Evolutionary conservation across 169 alveolate genomes (phyloP).

Genomic region (Theileria sp.): DNA sequence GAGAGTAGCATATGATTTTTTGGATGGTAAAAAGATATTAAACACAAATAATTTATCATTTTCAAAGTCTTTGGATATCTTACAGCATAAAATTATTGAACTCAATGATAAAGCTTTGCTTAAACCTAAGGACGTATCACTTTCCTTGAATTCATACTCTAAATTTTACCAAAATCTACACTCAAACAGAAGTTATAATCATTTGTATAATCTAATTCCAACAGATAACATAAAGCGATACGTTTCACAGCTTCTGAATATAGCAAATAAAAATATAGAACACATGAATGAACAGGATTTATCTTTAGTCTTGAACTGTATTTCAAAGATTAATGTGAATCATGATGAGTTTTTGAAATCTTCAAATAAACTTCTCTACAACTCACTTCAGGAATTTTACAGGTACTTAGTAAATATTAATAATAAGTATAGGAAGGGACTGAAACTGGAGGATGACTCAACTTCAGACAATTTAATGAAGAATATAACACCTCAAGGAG

Average conservation of each 20-base stretch:
- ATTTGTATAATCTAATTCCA: neutral
- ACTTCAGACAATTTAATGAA: constrained; percentile 32
- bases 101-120: constrained; percentile 21
- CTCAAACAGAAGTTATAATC: constrained; percentile 5
- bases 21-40: neutral
- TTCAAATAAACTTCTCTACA: constrained; percentile 24
- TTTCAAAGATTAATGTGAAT: constrained; percentile 32
- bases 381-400: constrained; percentile 22
- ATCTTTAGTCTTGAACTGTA: constrained; percentile 54
- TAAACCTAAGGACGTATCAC: constrained; percentile 42
- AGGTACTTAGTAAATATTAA: neutral
- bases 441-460: neutral
- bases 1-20: constrained; percentile 25
- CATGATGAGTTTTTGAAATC: constrained; percentile 24
- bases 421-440: neutral
- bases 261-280: constrained; percentile 21
- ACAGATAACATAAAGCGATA: constrained; percentile 1
- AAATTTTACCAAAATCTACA: constrained; percentile 33
- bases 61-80: constrained; percentile 3
- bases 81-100: constrained; percentile 21
- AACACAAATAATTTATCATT: constrained; percentile 13
- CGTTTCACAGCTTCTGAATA: constrained; percentile 33
- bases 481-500: constrained; percentile 63
- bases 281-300: constrained; percentile 65
- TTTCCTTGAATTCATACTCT: constrained; percentile 53